phyloP scores from a whole-genome alignment of 179 eudicot species.

The Silene coronaria region DNA sequence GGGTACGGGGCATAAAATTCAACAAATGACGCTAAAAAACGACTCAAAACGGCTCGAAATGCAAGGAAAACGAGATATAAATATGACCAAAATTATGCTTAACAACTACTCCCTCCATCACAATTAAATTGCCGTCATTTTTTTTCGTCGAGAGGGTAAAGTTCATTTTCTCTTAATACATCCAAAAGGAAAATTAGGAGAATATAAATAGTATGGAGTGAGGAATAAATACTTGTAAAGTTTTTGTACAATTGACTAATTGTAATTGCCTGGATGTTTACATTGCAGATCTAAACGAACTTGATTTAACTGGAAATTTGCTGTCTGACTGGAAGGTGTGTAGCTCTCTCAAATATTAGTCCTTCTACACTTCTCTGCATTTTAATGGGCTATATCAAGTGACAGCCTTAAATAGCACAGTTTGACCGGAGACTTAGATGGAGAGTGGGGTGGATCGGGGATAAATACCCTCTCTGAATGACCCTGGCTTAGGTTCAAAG shows the following conservation, averaged over 20 bases:
- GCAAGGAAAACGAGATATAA: no score
- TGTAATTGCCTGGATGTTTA: constrained; percentile 12
- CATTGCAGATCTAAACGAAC: constrained; percentile 77
- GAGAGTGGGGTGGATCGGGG: not conserved
- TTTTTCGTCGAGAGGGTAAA: no score
- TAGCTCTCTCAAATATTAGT: constrained; percentile 5
- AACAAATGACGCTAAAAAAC: no score
- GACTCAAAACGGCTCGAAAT: no score
- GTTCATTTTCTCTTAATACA: no score
- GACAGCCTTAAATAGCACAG: not conserved
- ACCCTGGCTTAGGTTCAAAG: not conserved
- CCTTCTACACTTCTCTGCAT: not conserved
- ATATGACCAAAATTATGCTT: no score
- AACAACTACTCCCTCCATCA: no score
- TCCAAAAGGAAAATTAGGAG: no score
- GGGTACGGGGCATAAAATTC: no score
- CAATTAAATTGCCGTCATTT: no score
- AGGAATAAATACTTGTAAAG: not conserved
- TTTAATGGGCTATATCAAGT: not conserved
- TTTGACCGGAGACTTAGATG: not conserved
- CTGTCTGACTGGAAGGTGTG: constrained; percentile 76
- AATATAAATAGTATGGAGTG: no score
- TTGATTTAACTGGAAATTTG: constrained; percentile 89
- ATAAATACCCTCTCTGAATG: not conserved
- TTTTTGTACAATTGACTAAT: not conserved